Percentiles rank a stretch among this genome's conserved stretches.
phyloP scores from a whole-genome alignment of 805 yeast genomes.

The Wickerhamiella cacticola region DNA sequence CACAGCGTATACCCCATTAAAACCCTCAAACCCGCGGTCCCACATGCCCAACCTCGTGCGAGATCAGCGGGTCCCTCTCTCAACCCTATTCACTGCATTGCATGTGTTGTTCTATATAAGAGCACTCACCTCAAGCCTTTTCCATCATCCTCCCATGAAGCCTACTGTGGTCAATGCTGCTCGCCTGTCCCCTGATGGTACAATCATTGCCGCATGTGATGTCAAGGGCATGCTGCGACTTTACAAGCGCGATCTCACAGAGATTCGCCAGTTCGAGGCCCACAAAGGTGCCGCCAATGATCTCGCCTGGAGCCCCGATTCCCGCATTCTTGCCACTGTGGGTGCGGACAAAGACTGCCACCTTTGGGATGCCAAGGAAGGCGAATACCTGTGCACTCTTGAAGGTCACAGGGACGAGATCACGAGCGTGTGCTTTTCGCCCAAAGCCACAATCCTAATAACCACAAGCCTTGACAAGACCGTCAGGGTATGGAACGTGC shows the following conservation, averaged over 20 bases:
- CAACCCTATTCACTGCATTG: too few relatives aligned
- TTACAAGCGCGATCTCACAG: slow-evolving; percentile 38
- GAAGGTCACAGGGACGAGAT: slow-evolving; percentile 80
- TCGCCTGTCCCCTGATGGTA: slow-evolving; percentile 52
- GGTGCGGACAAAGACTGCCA: slow-evolving; percentile 76
- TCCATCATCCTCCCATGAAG: too few relatives aligned
- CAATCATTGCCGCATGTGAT: slow-evolving; percentile 41
- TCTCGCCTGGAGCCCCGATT: slow-evolving; percentile 65
- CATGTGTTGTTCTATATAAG: too few relatives aligned
- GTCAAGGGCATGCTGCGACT: slow-evolving; percentile 49
- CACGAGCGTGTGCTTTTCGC: slow-evolving; percentile 54
- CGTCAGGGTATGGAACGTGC: slow-evolving; percentile 78
- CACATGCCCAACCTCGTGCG: too few relatives aligned
- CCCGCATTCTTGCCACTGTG: slow-evolving; percentile 62
- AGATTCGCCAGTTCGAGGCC: slow-evolving; percentile 35
- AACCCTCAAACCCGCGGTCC: too few relatives aligned
- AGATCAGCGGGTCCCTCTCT: too few relatives aligned
- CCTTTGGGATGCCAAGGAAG: slow-evolving; percentile 50
- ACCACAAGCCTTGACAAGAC: slow-evolving; percentile 87
- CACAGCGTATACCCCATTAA: too few relatives aligned
- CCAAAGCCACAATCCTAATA: slow-evolving; percentile 64
- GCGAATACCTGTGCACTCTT: slow-evolving; percentile 28
- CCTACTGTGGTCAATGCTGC: slow-evolving; percentile 39
- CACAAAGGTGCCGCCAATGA: slow-evolving; percentile 66
- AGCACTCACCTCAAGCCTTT: too few relatives aligned